These are phyloP conservation scores for Podaxis carcinomalis DNA, from an alignment of 768 basidiomycete genomes.

Conservation along the genomic window DNA sequence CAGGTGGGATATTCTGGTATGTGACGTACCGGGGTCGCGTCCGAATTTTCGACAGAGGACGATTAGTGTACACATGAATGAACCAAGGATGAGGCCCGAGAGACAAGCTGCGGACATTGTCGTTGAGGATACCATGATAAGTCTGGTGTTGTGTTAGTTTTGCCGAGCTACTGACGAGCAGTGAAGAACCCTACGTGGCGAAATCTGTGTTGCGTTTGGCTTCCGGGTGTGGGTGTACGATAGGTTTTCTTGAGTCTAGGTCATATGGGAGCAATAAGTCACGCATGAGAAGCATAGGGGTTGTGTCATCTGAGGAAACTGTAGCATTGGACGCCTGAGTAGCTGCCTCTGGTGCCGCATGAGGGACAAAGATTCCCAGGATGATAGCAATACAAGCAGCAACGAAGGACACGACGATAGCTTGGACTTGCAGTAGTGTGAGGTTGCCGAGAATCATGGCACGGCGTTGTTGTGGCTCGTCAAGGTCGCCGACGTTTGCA, in stretches of 20 bases:
- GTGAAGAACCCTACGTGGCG: conserved; percentile 27
- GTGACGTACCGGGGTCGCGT: conserved; percentile 75
- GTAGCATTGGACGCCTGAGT: background rate
- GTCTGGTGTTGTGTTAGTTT: conserved; percentile 34
- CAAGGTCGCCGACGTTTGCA: conserved; percentile 90
- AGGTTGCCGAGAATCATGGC: conserved; percentile 78
- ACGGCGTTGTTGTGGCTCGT: conserved; percentile 58
- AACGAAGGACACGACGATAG: conserved; percentile 81
- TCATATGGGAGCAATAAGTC: conserved; percentile 16
- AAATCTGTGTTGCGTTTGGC: conserved; percentile 27
- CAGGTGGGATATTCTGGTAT: background rate
- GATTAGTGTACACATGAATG: conserved; percentile 87
- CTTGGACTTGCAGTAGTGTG: conserved; percentile 88
- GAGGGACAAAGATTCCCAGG: conserved; percentile 60
- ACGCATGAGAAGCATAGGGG: conserved; percentile 11
- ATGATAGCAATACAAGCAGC: conserved; percentile 76
- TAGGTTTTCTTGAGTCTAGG: conserved; percentile 22
- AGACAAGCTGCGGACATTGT: conserved; percentile 79
- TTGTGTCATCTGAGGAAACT: conserved; percentile 15
- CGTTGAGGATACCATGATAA: conserved; percentile 72
- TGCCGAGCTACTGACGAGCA: background rate
- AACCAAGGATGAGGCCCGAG: conserved; percentile 77
- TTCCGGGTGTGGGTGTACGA: conserved; percentile 17
- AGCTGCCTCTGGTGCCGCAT: conserved; percentile 19
- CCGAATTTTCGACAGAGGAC: conserved; percentile 71